Conservation (phyloP, 2,329 filamentous ascomycete species). For the Botrytis galanthina region DNA sequence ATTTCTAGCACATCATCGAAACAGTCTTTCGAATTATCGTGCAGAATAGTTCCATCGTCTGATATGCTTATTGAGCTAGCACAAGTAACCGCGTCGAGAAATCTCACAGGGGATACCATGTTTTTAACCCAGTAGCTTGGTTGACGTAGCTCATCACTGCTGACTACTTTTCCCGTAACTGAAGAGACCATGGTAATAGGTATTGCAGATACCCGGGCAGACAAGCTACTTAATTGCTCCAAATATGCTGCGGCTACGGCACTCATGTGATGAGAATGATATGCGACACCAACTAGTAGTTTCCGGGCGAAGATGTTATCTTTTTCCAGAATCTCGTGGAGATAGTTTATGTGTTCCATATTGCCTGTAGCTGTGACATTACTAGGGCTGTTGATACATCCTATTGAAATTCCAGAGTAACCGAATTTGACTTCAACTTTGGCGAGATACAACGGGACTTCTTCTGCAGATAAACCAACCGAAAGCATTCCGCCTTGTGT, state of each 20-base stretch:
- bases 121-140: conserved; percentile 47
- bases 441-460: neutral
- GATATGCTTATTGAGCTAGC: neutral
- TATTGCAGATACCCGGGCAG: too few species aligned
- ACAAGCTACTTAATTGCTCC: neutral
- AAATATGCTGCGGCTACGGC: neutral
- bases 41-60: neutral
- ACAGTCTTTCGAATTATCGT: neutral
- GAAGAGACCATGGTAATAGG: neutral
- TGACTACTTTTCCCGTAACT: neutral
- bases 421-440: neutral
- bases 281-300: conserved; percentile 3
- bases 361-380: conserved; percentile 34
- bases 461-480: neutral
- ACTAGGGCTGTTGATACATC: conserved; percentile 34
- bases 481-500: conserved; percentile 8
- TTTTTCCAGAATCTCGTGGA: neutral
- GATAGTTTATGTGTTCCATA: neutral
- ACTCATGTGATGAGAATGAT: conserved; percentile 23
- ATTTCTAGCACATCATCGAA: conserved; percentile 21
- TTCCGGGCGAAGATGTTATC: neutral
- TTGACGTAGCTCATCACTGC: neutral
- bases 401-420: conserved; percentile 27
- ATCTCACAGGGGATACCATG: conserved; percentile 46
- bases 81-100: conserved; percentile 25